These are phyloP conservation scores for Leccinum aurantiacum DNA, from an alignment of 768 basidiomycete species.

Conservation along the genomic window DNA sequence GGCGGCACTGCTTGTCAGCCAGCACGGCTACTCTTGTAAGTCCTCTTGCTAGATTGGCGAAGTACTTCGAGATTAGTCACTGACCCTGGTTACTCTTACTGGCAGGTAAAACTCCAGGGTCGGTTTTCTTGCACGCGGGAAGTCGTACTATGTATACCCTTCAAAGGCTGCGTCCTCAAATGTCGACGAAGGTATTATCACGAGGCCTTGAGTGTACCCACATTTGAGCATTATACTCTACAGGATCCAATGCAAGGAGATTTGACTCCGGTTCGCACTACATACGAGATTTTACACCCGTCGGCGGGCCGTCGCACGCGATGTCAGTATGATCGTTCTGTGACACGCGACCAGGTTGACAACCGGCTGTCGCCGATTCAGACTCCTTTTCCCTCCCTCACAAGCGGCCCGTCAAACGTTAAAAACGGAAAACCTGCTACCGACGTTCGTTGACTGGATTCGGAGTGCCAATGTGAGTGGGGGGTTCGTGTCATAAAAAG, in stretches of 20 bases:
- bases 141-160: not conserved
- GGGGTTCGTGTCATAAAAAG: not conserved
- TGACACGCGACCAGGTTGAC: constrained; percentile 6
- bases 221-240: not conserved
- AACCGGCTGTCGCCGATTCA: constrained; percentile 3
- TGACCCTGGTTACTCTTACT: not conserved
- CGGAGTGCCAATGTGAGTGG: constrained; percentile 5
- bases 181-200: not conserved
- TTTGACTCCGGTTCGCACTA: not conserved
- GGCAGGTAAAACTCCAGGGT: not conserved
- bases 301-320: not conserved
- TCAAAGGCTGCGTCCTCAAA: not conserved
- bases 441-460: not conserved
- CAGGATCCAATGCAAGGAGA: not conserved
- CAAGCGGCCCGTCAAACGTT: constrained; percentile 9
- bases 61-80: not conserved
- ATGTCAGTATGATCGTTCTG: not conserved
- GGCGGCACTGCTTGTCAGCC: not conserved
- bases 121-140: not conserved
- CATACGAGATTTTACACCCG: not conserved
- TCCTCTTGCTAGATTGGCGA: not conserved
- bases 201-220: not conserved
- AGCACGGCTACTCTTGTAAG: not conserved
- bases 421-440: not conserved
- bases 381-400: not conserved